Evolutionary conservation across 1,139 yeast species (phyloP).

Genomic region (Saccharomyces pastorianus): DNA sequence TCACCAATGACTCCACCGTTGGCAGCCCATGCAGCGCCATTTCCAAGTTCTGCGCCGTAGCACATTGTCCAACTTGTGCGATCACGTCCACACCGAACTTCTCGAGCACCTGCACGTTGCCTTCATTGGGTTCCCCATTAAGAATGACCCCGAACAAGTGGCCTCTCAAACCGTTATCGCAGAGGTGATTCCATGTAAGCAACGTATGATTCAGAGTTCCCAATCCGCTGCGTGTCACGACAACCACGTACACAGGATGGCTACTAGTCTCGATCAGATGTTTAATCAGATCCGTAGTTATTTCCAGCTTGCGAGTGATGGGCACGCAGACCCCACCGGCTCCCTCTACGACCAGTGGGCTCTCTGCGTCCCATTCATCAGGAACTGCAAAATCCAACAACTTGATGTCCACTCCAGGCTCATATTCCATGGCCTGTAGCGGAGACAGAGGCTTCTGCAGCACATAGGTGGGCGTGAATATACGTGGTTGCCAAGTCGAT

Average conservation of each 20-base stretch:
- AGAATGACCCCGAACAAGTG: constrained; percentile 25
- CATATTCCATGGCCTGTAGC: constrained; percentile 28
- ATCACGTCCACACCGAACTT: constrained; percentile 15
- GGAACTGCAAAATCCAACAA: constrained; percentile 19
- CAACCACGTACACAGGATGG: constrained; percentile 20
- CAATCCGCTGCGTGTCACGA: constrained; percentile 30
- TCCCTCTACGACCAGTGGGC: constrained; percentile 30
- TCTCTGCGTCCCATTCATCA: constrained; percentile 1
- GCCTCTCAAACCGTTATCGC: constrained; percentile 12
- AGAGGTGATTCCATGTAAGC: constrained; percentile 26
- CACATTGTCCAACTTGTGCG: constrained; percentile 10
- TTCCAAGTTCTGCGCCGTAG: not conserved
- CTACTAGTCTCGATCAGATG: constrained; percentile 10
- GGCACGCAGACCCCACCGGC: constrained; percentile 33
- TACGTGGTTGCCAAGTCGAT: constrained; percentile 10
- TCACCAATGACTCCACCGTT: not conserved
- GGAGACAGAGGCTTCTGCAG: constrained; percentile 30
- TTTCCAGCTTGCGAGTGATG: constrained; percentile 19
- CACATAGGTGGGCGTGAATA: constrained; percentile 19
- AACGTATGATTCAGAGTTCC: constrained; percentile 33
- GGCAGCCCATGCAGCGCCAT: constrained; percentile 7
- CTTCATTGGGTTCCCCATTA: constrained; percentile 25
- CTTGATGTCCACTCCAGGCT: constrained; percentile 9
- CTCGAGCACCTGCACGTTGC: constrained; percentile 22
- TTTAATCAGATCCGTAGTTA: constrained; percentile 27